A percentile compares a stretch with the other conserved stretches of the same genome.
Evolutionary conservation across 345 rosid genomes (phyloP).

Genomic region (Syzygium grande): DNA sequence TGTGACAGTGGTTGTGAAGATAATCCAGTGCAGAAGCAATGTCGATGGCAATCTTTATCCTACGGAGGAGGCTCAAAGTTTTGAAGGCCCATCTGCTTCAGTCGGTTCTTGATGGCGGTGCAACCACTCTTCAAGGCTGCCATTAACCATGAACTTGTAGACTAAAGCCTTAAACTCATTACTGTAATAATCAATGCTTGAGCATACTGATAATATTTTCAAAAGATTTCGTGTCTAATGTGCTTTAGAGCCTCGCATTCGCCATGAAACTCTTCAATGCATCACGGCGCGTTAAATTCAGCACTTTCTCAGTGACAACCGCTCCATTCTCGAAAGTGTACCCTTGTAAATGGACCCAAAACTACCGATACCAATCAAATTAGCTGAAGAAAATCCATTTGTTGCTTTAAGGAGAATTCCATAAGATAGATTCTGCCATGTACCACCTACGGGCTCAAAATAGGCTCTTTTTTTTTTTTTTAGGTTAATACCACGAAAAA

Average conservation of each 20-base stretch:
- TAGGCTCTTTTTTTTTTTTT: neutral
- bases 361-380: neutral
- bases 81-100: neutral
- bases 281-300: neutral
- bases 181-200: neutral
- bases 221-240: neutral
- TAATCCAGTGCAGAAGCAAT: conserved; percentile 8
- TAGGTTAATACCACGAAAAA: too few relatives aligned
- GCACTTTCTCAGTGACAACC: neutral
- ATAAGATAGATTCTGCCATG: neutral
- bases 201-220: neutral
- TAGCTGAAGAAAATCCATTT: neutral
- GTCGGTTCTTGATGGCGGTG: neutral
- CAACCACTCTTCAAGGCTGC: neutral
- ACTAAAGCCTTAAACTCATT: neutral
- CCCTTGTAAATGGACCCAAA: neutral
- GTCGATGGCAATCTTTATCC: neutral
- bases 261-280: neutral
- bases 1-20: conserved; percentile 1
- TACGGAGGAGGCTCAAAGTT: neutral
- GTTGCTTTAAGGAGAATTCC: neutral
- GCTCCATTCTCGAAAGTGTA: neutral
- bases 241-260: neutral
- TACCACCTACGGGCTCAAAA: neutral
- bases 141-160: neutral